Conservation (phyloP, 2,329 filamentous ascomycete genomes). For the Fusarium oxysporum region DNA sequence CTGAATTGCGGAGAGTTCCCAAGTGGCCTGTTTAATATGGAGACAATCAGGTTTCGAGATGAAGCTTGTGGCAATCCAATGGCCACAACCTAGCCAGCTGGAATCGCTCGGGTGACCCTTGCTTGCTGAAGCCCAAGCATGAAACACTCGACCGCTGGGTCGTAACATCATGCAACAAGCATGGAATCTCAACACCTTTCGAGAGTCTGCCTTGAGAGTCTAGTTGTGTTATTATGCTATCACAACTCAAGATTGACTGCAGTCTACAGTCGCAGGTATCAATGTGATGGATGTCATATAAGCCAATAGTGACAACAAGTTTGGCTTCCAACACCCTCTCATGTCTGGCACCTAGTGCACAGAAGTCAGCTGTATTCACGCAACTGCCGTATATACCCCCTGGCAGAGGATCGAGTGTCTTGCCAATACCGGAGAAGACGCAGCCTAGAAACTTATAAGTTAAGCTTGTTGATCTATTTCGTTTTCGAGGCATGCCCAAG, state of each 20-base stretch:
- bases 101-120: conserved; percentile 16
- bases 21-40: conserved; percentile 38
- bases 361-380: background rate
- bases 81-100: background rate
- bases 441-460: background rate
- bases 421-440: background rate
- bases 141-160: conserved; percentile 2
- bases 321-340: background rate
- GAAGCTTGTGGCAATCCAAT: conserved; percentile 10
- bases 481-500: background rate
- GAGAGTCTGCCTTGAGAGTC: background rate
- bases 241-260: conserved; percentile 6
- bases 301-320: background rate
- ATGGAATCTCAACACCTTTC: conserved; percentile 1
- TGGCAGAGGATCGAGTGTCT: background rate
- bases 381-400: background rate
- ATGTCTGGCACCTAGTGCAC: background rate
- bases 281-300: background rate
- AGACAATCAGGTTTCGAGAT: conserved; percentile 18
- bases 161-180: conserved; percentile 7
- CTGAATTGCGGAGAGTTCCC: conserved; percentile 6
- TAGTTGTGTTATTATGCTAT: background rate
- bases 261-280: background rate
- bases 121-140: conserved; percentile 14
- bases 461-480: background rate